Base-by-base conservation (phyloP, 176 grass and related monocot genomes). In the Zoysia pacifica region DNA sequence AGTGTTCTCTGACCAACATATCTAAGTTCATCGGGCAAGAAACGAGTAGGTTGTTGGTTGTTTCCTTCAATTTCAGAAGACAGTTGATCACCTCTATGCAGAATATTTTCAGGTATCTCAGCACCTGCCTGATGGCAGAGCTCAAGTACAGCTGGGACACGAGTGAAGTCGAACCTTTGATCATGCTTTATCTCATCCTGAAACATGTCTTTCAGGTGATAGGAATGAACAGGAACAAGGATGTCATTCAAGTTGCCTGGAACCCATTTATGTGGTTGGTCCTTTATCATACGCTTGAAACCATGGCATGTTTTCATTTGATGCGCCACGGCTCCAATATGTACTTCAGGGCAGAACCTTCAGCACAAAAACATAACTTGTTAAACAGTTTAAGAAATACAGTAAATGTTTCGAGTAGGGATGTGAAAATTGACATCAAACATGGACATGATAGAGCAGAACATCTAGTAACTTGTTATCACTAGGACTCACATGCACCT, bases 81-180 rank as follows among this genome's bases (percentile, higher is more conserved):
- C 39, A 71, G 10, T 11, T 43, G 47, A 39, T 70, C 70, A 58
- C 48, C 19, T 70, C 13, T 48, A 18, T 89, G 54, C 15, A 84
- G 18, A 69, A 80, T 35, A 49, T 41, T 82, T 65, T 91, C 85
- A 28, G 85, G 80, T 74, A 94, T 60, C 6, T 79, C 77, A 40
- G 81, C 95, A 56, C 95, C 95, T 55, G 95, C 90, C 64, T 98
- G 92, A 88, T 90, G 78, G 70, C 95, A 98, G 48, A 98, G 83
- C 85, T 98, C 92, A 2, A 93, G 65, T 50, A 94, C 78, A 79
- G 90, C 91, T 72, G 95, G 92, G n/a, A 94, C 62, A 2, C 81
- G 87, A 77, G 40, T 50, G 40, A 76, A 98, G 67, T 98, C 86
- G 1, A 98, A 98, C 82, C 92, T 90, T 67, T 93, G 89, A 20